Conservation (phyloP, 345 rosid species). For the Sisymbrium irio region DNA sequence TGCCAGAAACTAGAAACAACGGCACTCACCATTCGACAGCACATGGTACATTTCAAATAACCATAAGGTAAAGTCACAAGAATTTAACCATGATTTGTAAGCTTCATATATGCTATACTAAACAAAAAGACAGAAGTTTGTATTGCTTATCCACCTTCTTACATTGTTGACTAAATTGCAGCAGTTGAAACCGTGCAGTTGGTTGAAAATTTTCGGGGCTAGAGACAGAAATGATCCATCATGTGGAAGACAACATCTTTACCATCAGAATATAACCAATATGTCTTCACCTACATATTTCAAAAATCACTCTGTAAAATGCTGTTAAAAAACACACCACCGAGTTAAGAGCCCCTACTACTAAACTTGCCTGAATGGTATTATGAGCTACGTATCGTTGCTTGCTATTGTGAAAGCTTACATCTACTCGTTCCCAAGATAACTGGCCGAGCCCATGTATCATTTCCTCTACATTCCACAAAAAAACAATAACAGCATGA, state of each 20-base stretch:
- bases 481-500: neutral
- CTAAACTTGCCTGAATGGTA: conserved; percentile 85
- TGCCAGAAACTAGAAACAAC: too few species aligned
- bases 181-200: neutral
- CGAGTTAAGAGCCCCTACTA: neutral
- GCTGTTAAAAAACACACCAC: neutral
- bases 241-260: conserved; percentile 87
- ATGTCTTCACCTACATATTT: conserved; percentile 68
- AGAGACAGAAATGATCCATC: conserved; percentile 80
- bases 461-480: conserved; percentile 68
- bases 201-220: conserved; percentile 25
- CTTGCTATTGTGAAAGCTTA: conserved; percentile 80
- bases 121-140: neutral
- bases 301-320: neutral
- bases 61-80: neutral
- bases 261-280: conserved; percentile 92
- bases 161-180: conserved; percentile 1
- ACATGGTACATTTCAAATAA: conserved; percentile 8
- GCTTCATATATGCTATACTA: neutral
- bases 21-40: neutral
- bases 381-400: conserved; percentile 78
- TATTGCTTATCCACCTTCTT: neutral
- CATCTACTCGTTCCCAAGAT: conserved; percentile 89
- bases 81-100: conserved; percentile 9
- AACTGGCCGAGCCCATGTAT: conserved; percentile 74